A percentile compares a stretch with the other conserved stretches of the same genome.
These are phyloP conservation scores for Cystofilobasidium capitatum DNA, from an alignment of 768 basidiomycete genomes.

Conservation along the genomic window DNA sequence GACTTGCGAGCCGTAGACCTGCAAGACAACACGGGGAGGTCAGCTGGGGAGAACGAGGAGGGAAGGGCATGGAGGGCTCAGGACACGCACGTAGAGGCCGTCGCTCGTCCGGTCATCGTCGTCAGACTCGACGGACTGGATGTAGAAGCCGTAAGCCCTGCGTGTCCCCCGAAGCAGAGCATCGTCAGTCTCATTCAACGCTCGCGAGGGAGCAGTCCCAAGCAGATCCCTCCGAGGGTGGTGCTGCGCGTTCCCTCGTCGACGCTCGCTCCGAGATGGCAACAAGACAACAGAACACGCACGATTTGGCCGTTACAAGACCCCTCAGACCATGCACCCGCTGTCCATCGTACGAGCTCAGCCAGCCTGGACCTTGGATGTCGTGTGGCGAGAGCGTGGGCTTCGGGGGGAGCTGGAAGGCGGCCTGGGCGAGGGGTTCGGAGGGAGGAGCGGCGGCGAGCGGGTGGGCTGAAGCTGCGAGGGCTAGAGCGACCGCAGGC, in stretches of 20 bases:
- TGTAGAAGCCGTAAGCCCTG: slow-evolving; percentile 7
- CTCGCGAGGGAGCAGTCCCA: background rate
- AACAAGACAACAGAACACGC: background rate
- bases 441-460: too few species aligned
- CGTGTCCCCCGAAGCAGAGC: background rate
- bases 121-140: slow-evolving; percentile 6
- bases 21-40: background rate
- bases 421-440: too few species aligned
- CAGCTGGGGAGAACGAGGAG: background rate
- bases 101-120: slow-evolving; percentile 8
- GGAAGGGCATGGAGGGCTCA: background rate
- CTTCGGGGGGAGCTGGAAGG: too few species aligned
- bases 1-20: background rate
- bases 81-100: slow-evolving; percentile 8
- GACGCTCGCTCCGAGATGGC: too few species aligned
- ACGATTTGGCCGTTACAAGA: slow-evolving; percentile 8
- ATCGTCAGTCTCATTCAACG: too few species aligned
- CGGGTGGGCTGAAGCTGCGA: too few species aligned
- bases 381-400: slow-evolving; percentile 6
- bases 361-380: slow-evolving; percentile 1
- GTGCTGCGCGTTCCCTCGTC: background rate
- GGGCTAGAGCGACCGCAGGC: too few species aligned
- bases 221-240: background rate
- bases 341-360: background rate
- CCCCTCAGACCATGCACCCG: background rate